Evolutionary conservation across 352 stramenopile species (phyloP).

Genomic region (Phytopythium chamaehyphon): DNA sequence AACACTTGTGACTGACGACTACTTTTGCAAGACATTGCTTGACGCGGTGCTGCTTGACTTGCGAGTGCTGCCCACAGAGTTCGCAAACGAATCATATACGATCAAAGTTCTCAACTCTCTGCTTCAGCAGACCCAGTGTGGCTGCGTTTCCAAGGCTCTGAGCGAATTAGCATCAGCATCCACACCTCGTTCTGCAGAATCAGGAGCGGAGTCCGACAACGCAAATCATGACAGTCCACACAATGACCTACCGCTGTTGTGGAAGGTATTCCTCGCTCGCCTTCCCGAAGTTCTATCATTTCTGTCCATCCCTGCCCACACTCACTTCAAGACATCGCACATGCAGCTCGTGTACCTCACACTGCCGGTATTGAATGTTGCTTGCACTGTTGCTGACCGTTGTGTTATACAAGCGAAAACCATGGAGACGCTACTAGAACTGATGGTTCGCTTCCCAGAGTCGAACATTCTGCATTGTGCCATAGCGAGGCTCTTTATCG

Average conservation of each 20-base stretch:
- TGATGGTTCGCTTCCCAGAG: constrained; percentile 90
- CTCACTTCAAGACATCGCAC: constrained; percentile 52
- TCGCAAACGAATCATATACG: constrained; percentile 67
- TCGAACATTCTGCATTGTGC: constrained; percentile 75
- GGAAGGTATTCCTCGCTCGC: constrained; percentile 45
- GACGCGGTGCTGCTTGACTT: constrained; percentile 44
- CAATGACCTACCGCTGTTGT: constrained; percentile 55
- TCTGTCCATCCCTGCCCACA: constrained; percentile 18
- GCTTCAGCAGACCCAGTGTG: constrained; percentile 63
- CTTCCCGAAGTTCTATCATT: constrained; percentile 38
- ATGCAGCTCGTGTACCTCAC: constrained; percentile 74
- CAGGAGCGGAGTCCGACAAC: constrained; percentile 3
- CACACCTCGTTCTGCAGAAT: no score
- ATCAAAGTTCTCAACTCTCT: constrained; percentile 81
- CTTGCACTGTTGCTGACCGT: constrained; percentile 49
- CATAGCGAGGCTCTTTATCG: constrained; percentile 66
- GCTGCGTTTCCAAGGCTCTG: constrained; percentile 57
- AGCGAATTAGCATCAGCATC: constrained; percentile 11
- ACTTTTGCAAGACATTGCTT: constrained; percentile 29
- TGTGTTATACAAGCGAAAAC: constrained; percentile 31
- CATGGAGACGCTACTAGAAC: constrained; percentile 71
- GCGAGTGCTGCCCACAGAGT: constrained; percentile 37
- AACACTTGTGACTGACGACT: constrained; percentile 29
- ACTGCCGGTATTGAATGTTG: constrained; percentile 72
- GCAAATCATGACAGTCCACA: constrained; percentile 35